A percentile compares a stretch with the other conserved stretches of the same genome.
These are phyloP conservation scores for Ambrosia trifida DNA, from an alignment of 129 eudicot genomes.

Conservation along the genomic window DNA sequence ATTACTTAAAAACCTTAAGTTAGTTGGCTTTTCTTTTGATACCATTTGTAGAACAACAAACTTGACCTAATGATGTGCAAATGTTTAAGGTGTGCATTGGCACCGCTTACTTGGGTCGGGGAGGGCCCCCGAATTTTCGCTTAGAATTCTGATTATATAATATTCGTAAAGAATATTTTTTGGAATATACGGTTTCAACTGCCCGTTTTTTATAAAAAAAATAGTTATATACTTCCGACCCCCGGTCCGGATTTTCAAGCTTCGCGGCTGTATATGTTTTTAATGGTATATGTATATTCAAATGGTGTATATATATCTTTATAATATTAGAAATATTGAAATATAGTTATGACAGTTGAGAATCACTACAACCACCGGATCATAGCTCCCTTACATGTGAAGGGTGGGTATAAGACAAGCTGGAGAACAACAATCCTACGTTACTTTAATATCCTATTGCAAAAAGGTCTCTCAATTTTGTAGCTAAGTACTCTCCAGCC, in stretches of 20 bases:
- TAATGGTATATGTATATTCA: not conserved
- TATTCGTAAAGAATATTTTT: no score
- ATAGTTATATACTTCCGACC: no score
- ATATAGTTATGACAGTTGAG: slow-evolving; percentile 35
- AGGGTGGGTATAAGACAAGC: slow-evolving; percentile 28
- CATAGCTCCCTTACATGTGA: slow-evolving; percentile 29
- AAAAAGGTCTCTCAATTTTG: slow-evolving; percentile 22
- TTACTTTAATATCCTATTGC: slow-evolving; percentile 24
- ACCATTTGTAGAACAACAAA: not conserved
- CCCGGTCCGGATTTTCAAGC: no score
- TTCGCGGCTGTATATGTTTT: no score
- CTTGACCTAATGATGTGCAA: no score
- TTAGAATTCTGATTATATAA: no score
- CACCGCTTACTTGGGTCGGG: no score
- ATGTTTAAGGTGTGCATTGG: no score
- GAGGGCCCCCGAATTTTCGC: no score
- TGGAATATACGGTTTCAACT: no score
- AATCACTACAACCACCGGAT: slow-evolving; percentile 41
- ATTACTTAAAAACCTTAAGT: not conserved
- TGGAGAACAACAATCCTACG: slow-evolving; percentile 32
- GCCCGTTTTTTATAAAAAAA: no score
- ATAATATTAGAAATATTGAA: not conserved
- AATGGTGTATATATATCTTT: not conserved
- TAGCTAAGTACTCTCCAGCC: slow-evolving; percentile 8
- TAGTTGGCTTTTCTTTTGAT: not conserved